These are phyloP conservation scores for Fusarium anguioides DNA, from an alignment of 2,329 filamentous ascomycete species.

Conservation along the genomic window DNA sequence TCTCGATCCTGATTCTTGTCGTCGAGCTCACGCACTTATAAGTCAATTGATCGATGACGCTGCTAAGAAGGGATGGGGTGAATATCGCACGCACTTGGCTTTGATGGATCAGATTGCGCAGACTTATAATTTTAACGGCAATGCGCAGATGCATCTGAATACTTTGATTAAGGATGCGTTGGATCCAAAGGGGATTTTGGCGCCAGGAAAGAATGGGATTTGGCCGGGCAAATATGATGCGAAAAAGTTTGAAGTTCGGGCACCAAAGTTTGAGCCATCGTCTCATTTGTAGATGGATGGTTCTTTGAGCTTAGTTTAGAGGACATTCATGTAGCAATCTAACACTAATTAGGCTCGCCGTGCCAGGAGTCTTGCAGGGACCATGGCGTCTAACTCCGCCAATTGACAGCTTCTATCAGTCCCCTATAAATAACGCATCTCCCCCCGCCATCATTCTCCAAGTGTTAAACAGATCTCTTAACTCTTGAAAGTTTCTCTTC, in stretches of 20 bases:
- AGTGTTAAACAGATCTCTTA: no score
- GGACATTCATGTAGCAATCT: no score
- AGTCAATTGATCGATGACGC: constrained; percentile 26
- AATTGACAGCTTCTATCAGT: no score
- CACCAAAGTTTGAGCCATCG: neutral
- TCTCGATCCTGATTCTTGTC: constrained; percentile 18
- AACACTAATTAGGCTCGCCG: no score
- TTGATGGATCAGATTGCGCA: constrained; percentile 35
- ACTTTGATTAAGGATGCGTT: constrained; percentile 20
- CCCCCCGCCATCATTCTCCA: no score
- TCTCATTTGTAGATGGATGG: no score
- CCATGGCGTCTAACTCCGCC: no score
- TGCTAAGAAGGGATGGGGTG: constrained; percentile 28
- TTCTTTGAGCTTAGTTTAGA: no score
- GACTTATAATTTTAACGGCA: constrained; percentile 34
- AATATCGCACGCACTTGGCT: constrained; percentile 33
- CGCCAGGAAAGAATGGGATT: constrained; percentile 31
- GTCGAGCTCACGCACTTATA: constrained; percentile 18
- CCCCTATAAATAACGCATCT: no score
- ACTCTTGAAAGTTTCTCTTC: no score
- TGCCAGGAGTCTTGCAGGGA: no score
- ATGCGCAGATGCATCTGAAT: constrained; percentile 30
- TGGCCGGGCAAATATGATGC: constrained; percentile 23
- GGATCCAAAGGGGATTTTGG: constrained; percentile 34
- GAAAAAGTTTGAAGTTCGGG: neutral